Evolutionary conservation across 208 protist genomes (phyloP).

Genomic region (Novymonas esmeraldas): DNA sequence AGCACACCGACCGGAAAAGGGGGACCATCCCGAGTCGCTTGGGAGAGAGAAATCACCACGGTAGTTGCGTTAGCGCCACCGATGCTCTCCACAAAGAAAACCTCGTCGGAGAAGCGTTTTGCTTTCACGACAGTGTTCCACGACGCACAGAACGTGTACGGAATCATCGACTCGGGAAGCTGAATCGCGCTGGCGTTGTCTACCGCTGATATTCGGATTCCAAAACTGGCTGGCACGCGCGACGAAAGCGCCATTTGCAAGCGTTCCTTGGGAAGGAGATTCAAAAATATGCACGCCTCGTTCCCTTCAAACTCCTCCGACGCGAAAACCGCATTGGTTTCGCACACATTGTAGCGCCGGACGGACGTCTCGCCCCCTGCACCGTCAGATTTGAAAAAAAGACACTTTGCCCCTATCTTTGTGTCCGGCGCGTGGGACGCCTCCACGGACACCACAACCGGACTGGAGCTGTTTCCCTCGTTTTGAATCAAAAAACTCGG

Average conservation of each 20-base stretch:
- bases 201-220: slow-evolving; percentile 25
- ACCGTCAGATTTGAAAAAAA: slow-evolving; percentile 35
- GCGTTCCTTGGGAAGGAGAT: slow-evolving; percentile 36
- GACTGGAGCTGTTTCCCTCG: slow-evolving; percentile 17
- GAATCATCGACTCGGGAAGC: slow-evolving; percentile 27
- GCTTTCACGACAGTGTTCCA: slow-evolving; percentile 33
- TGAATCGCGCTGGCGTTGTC: slow-evolving; percentile 22
- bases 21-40: slow-evolving; percentile 26
- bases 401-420: slow-evolving; percentile 18
- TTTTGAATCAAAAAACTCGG: slow-evolving; percentile 62
- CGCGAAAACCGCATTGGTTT: slow-evolving; percentile 46
- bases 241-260: slow-evolving; percentile 57
- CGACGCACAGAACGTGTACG: slow-evolving; percentile 23
- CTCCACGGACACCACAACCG: slow-evolving; percentile 45
- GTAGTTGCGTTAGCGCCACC: slow-evolving; percentile 17
- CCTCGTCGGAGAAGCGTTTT: slow-evolving; percentile 34
- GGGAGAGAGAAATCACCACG: slow-evolving; percentile 49
- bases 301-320: slow-evolving; percentile 27
- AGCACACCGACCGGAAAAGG: slow-evolving; percentile 29
- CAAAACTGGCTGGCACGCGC: slow-evolving; percentile 28
- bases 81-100: slow-evolving; percentile 41
- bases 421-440: background rate
- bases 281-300: slow-evolving; percentile 47
- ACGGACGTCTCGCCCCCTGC: background rate
- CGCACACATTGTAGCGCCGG: slow-evolving; percentile 51